Conservation (phyloP, 306 rosid species). For the Geum urbanum region DNA sequence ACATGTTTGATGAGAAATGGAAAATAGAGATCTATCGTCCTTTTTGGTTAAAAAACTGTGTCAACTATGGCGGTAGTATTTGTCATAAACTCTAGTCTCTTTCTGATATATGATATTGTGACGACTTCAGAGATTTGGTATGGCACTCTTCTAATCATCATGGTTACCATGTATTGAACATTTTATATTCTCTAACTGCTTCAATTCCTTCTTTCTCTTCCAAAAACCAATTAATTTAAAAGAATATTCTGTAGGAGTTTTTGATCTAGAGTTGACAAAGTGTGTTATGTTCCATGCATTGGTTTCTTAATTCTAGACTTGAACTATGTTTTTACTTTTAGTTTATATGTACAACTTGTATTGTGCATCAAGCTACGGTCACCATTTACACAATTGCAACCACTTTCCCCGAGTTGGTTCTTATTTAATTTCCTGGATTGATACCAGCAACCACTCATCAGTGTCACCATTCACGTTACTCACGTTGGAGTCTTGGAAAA, state of each 20-base stretch:
- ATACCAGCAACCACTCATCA: conserved; percentile 13
- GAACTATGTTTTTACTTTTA: too few species aligned
- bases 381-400: not conserved
- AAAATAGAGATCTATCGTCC: not conserved
- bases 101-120: not conserved
- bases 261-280: conserved; percentile 6
- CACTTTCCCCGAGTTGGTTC: not conserved
- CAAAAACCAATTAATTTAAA: conserved; percentile 1
- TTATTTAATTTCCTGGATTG: conserved; percentile 3
- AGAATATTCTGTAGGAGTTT: not conserved
- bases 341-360: too few species aligned
- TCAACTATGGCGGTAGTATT: too few species aligned
- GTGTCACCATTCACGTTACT: not conserved
- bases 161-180: conserved; percentile 5
- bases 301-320: too few species aligned
- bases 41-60: not conserved
- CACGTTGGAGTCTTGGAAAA: not conserved
- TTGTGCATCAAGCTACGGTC: not conserved
- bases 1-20: not conserved
- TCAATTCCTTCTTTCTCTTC: not conserved
- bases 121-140: conserved; percentile 5
- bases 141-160: conserved; percentile 7
- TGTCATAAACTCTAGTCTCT: too few species aligned
- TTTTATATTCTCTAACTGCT: conserved; percentile 3
- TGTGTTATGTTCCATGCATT: too few species aligned